Conservation (phyloP, 2,329 filamentous ascomycete species). For the Cytospora schulzeri region DNA sequence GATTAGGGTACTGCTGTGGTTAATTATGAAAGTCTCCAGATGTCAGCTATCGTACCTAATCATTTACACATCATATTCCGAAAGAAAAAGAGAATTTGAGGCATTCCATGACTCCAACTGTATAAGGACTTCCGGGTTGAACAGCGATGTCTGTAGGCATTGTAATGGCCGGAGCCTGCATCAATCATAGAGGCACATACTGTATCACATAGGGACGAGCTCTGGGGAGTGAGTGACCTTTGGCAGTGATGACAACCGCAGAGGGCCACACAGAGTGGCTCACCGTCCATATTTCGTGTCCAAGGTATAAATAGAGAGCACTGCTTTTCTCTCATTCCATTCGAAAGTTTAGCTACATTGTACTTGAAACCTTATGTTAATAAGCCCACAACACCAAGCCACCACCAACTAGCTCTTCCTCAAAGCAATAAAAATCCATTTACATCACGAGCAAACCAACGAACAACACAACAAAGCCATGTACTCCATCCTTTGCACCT, state of each 20-base stretch:
- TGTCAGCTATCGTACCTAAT: too few species aligned
- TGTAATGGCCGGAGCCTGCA: too few species aligned
- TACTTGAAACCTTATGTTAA: too few species aligned
- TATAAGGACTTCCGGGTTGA: too few species aligned
- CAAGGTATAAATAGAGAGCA: neutral
- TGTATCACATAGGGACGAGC: neutral
- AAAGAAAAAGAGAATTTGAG: too few species aligned
- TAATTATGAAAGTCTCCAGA: too few species aligned
- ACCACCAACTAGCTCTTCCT: neutral
- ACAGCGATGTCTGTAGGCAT: too few species aligned
- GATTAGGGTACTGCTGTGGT: too few species aligned
- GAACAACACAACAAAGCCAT: neutral
- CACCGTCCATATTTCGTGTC: neutral
- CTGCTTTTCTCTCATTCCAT: neutral
- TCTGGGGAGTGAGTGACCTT: neutral
- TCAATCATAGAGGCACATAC: too few species aligned
- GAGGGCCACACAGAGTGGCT: neutral
- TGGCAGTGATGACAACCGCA: neutral
- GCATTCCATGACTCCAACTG: too few species aligned
- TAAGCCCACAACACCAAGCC: neutral
- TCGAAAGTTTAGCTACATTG: too few species aligned
- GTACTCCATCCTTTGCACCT: neutral
- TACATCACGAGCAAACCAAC: neutral
- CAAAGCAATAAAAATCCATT: neutral
- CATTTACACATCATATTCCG: too few species aligned